phyloP scores from a whole-genome alignment of 441 rosid species.

The Brassica hybrid region DNA sequence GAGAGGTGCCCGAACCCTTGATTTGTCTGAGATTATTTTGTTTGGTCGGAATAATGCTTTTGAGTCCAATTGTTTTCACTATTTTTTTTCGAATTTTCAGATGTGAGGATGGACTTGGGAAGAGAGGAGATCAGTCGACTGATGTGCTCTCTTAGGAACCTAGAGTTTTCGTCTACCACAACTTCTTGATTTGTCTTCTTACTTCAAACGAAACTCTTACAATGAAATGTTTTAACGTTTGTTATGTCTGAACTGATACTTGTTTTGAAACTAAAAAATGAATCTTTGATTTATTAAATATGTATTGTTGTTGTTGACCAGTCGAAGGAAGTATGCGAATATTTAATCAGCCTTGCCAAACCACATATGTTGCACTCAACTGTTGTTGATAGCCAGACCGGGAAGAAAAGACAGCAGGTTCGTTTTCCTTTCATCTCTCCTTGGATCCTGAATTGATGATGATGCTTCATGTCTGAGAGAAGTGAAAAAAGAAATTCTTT shows the following conservation, averaged over 20 bases:
- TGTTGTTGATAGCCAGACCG: conserved; percentile 72
- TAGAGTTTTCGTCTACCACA: conserved; percentile 63
- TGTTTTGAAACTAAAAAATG: conserved; percentile 12
- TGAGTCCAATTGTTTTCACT: background rate
- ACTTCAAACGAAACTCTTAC: background rate
- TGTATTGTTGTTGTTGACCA: conserved; percentile 40
- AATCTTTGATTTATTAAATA: conserved; percentile 1
- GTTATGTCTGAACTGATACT: background rate
- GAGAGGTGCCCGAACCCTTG: conserved; percentile 53
- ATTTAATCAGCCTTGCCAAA: conserved; percentile 65
- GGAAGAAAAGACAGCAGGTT: conserved; percentile 73
- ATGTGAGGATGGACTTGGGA: conserved; percentile 52
- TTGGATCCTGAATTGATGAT: background rate
- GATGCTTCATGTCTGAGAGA: conserved; percentile 11
- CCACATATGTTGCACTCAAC: conserved; percentile 69
- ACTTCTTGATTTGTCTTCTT: conserved; percentile 37
- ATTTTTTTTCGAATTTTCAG: conserved; percentile 37
- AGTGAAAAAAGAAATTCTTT: too few relatives aligned
- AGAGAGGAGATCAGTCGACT: conserved; percentile 67
- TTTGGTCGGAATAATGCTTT: background rate
- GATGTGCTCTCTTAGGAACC: conserved; percentile 78
- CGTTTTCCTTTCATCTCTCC: conserved; percentile 23
- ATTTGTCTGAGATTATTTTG: background rate
- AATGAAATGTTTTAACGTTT: background rate
- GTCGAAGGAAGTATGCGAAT: conserved; percentile 77